Evolutionary conservation across 306 rosid species (phyloP), one percentile per base, ranked within the genome.

Genomic region (Cicer arietinum): DNA sequence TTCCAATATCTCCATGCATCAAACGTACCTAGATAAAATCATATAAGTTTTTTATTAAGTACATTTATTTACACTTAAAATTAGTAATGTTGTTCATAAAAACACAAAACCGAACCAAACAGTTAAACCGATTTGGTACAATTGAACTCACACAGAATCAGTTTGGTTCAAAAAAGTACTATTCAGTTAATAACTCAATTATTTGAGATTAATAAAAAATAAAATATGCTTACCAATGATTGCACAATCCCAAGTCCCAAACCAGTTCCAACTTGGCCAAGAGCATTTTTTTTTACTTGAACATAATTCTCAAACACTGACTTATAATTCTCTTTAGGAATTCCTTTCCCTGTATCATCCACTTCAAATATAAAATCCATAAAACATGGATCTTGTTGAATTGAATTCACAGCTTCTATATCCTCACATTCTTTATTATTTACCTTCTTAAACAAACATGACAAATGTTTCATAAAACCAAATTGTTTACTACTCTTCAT

Each of bases 211-310:
- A 41, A 25, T 53, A 17, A 6, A 1, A 71, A 58, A 14, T 4
- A 7, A 56, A 54, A 7, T 7, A 69, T 61, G 37, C 87, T 17
- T 83, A 91, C 98, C 88, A 91, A 45, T 4, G 97, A 91, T 8
- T 88, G 90, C 59, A 94, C 96, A 73, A 94, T 94, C 43, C 97
- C 97, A 63, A 94, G 96, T 84, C 98, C 97, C 67, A 94, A 88
- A 67, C 98, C 97, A 81, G 96, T 90, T 81, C 96, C 97, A 46
- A 84, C 91, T 70, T 74, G 84, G 11, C 88, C 88, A 64, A 77
- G 54, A 63, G 86, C 72, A 41, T 86, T 88, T 70, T 91, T 89
- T 67, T 85, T 90, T 46, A 91, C 89, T 84, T 91, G 96, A 48
- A 94, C 92, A 39, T 83, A 94, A 80, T 91, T 84, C 76, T 94